Evolutionary conservation across 2,329 filamentous ascomycete genomes (phyloP).

Genomic region (Cadophora malorum): DNA sequence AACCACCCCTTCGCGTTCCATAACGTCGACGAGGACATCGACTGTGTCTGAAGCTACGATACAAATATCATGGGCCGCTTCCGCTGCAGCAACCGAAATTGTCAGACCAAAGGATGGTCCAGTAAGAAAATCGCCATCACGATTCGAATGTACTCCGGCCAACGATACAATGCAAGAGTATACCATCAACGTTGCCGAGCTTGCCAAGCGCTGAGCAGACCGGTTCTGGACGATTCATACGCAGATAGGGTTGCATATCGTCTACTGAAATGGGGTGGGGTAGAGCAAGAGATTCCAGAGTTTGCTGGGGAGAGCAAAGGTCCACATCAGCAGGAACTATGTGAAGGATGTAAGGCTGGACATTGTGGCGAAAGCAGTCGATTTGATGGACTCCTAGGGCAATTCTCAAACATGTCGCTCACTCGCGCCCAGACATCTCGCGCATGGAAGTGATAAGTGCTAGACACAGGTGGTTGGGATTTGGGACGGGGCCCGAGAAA

Average conservation of each 20-base stretch:
- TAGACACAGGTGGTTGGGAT: no score
- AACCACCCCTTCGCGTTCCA: constrained; percentile 46
- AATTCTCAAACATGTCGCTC: background rate
- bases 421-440: background rate
- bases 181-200: constrained; percentile 51
- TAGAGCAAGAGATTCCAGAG: background rate
- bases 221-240: constrained; percentile 49
- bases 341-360: constrained; percentile 1
- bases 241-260: constrained; percentile 46
- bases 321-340: constrained; percentile 1
- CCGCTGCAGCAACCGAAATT: constrained; percentile 46
- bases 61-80: constrained; percentile 53
- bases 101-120: constrained; percentile 46
- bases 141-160: constrained; percentile 49
- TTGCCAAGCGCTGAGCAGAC: constrained; percentile 47
- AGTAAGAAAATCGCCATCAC: constrained; percentile 52
- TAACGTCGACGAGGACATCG: constrained; percentile 40
- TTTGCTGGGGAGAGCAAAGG: constrained; percentile 2
- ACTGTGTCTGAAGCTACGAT: constrained; percentile 43
- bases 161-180: constrained; percentile 52
- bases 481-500: no score
- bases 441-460: background rate
- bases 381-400: background rate
- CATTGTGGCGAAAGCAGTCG: background rate
- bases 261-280: constrained; percentile 1